Evolutionary conservation across 2,329 filamentous ascomycete species (phyloP).

Genomic region (Sclerotinia subarctica): DNA sequence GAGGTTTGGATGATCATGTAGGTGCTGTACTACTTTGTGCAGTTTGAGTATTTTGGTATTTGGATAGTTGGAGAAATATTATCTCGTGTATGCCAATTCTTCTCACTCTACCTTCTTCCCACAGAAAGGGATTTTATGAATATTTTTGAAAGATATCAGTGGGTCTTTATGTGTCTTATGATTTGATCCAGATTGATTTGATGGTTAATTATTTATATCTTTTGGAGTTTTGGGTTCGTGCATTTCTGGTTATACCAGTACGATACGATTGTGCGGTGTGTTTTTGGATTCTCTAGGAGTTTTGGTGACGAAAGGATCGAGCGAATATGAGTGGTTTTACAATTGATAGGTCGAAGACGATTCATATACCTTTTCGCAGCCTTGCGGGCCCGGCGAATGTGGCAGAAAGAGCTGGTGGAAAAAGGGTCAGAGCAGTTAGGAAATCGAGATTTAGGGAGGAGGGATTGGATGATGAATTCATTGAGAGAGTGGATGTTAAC

Average conservation of each 20-base stretch:
- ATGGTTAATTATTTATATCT: background rate
- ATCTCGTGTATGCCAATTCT: background rate
- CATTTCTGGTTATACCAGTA: background rate
- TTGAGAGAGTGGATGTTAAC: constrained; percentile 15
- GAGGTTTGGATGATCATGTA: constrained; percentile 1
- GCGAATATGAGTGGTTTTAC: constrained; percentile 12
- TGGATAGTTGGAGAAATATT: background rate
- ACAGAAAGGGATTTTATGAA: background rate
- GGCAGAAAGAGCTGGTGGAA: background rate
- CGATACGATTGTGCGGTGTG: background rate
- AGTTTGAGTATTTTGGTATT: too few relatives aligned
- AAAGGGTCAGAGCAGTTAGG: constrained; percentile 1
- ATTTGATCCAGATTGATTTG: constrained; percentile 9
- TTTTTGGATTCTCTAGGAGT: background rate
- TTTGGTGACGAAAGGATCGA: background rate
- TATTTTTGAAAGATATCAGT: background rate
- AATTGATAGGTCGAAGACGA: constrained; percentile 17
- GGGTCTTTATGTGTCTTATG: background rate
- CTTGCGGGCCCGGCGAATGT: background rate
- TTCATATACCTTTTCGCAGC: constrained; percentile 13
- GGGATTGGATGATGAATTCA: constrained; percentile 33
- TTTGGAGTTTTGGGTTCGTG: background rate
- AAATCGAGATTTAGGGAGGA: constrained; percentile 29
- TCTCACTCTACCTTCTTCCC: background rate
- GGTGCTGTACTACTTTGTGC: background rate